Evolutionary conservation across 345 rosid species (phyloP), one percentile per base, ranked within the genome.

Genomic region (Linum trigynum): DNA sequence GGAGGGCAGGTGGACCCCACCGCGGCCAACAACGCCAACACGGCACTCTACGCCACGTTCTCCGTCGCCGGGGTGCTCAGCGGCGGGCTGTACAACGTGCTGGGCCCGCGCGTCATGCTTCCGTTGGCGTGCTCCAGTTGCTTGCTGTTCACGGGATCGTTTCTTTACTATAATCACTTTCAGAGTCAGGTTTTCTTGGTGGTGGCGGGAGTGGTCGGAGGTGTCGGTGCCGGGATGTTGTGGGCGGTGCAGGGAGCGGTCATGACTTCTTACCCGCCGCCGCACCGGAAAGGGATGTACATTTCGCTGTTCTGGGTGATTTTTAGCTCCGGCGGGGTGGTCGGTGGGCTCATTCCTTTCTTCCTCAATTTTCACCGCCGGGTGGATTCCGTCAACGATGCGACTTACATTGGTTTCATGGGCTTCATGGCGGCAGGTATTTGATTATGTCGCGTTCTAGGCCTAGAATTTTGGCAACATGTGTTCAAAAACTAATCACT

Each of bases 201-300:
- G 45, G 79, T 51, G 17, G 85, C 86, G 2, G 92, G 97, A 1
- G 94, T 75, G 3, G 39, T 80, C 7, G 88, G 88, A 2, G 98
- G 98, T 2, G 51, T 86, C 57, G 96, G 97, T 1, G 98, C 98
- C 0, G 96, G 98, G 0, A 90, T 92, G 32, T 74, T 92, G 1
- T 92, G 98, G 97, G 97, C 97, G 2, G 94, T 86, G 0, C 81
- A 92, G 64, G 98, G 97, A 1, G 97, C 98, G 7, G 89, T 92
- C 65, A 92, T 90, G 97, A 90, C 97, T 10, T 72, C 97, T 3
- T 92, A 88, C 58, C 98, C 97, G 39, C 97, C 97, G 0, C 82
- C 90, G 0, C 55, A 80, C 43, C 80, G 97, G 15, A 92, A 92
- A 69, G 98, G 98, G 14, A 76, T 79, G n/a, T 92, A 86, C 64